A percentile compares a stretch with the other conserved stretches of the same genome.
phyloP scores from a whole-genome alignment of 345 rosid species.

The Linum trigynum region DNA sequence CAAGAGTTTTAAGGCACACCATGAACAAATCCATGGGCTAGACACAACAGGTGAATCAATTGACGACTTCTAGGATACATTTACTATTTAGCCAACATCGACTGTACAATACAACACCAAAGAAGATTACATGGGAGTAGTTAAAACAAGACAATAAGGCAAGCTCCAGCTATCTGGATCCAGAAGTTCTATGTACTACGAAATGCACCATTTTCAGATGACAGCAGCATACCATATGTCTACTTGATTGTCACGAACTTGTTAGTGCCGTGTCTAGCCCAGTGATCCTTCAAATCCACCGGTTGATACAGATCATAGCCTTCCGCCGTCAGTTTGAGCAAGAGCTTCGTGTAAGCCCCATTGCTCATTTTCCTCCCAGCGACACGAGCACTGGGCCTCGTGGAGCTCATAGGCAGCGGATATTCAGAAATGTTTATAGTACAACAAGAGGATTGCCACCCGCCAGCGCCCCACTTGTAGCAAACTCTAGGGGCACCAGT shows the following conservation, averaged over 20 bases:
- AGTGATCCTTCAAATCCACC: slow-evolving; percentile 53
- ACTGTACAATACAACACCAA: too few species aligned
- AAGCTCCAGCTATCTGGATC: too few species aligned
- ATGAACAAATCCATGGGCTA: too few species aligned
- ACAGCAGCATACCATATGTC: neutral
- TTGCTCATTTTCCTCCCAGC: slow-evolving; percentile 75
- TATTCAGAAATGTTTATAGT: slow-evolving; percentile 40
- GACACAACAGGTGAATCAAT: too few species aligned
- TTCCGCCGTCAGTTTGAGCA: slow-evolving; percentile 46
- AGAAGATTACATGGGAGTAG: too few species aligned
- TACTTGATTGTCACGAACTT: slow-evolving; percentile 62
- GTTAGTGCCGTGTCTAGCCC: slow-evolving; percentile 73
- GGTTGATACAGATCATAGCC: slow-evolving; percentile 46
- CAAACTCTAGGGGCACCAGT: slow-evolving; percentile 44
- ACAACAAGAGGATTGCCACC: slow-evolving; percentile 76
- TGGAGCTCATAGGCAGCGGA: slow-evolving; percentile 55
- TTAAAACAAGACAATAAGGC: too few species aligned
- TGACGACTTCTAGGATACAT: too few species aligned
- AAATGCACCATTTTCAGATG: too few species aligned
- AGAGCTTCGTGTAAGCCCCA: slow-evolving; percentile 52
- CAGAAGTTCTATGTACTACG: too few species aligned
- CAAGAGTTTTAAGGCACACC: too few species aligned
- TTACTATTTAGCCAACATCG: too few species aligned
- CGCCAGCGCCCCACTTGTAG: slow-evolving; percentile 64
- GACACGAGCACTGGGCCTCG: slow-evolving; percentile 45